These are phyloP conservation scores for Perkinsus chesapeaki DNA, from an alignment of 169 alveolate genomes.

Conservation along the genomic window DNA sequence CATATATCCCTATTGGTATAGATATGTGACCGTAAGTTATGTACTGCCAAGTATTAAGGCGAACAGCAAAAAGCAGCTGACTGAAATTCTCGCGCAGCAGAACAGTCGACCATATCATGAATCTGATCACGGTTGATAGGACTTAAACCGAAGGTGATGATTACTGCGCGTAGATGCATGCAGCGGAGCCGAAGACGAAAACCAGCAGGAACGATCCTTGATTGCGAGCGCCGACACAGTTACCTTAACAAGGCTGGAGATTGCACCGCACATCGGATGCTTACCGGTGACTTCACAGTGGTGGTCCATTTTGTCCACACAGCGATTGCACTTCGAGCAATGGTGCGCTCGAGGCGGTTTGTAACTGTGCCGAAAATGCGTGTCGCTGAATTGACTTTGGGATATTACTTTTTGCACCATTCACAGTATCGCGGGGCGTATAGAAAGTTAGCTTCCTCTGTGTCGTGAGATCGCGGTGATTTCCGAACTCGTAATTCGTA, in stretches of 20 bases:
- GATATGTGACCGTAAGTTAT: background rate
- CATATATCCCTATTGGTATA: background rate
- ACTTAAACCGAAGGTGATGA: background rate
- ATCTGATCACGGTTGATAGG: too few species aligned
- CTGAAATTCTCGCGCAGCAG: background rate
- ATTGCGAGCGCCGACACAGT: background rate
- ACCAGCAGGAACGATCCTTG: background rate
- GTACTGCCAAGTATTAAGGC: background rate
- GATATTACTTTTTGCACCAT: background rate
- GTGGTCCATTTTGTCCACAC: slow-evolving; percentile 30
- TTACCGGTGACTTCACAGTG: slow-evolving; percentile 21
- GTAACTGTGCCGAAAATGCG: background rate
- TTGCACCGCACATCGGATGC: too few species aligned
- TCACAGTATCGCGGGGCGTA: background rate
- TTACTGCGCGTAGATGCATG: background rate
- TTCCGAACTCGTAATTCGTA: background rate
- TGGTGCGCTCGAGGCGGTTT: slow-evolving; percentile 37
- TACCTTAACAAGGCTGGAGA: too few species aligned
- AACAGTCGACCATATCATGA: background rate
- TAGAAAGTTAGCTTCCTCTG: background rate
- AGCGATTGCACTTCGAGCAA: slow-evolving; percentile 34
- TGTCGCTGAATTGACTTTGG: too few species aligned
- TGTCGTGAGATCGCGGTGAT: background rate
- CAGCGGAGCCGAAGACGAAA: background rate
- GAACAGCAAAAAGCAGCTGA: background rate